These are phyloP conservation scores for Zychaea mexicana DNA, from an alignment of 371 early-diverging fungal genomes.

Conservation along the genomic window DNA sequence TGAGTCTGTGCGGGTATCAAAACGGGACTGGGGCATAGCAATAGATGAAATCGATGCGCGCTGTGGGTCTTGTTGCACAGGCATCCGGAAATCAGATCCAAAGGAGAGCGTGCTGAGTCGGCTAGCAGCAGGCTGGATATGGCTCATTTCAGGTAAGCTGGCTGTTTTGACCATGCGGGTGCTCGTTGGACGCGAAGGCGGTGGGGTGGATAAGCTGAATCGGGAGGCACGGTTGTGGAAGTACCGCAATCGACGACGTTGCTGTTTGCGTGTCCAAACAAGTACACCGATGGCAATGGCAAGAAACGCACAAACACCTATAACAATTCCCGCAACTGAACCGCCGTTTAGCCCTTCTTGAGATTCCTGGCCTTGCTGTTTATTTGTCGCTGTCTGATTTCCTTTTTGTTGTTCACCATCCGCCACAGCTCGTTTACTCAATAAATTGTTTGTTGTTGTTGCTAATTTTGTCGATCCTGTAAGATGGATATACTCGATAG, in stretches of 20 bases:
- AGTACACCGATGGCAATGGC: conserved; percentile 30
- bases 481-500: neutral
- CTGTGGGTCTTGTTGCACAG: neutral
- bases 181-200: conserved; percentile 11
- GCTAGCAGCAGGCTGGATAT: neutral
- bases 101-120: conserved; percentile 21
- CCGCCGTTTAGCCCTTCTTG: conserved; percentile 29
- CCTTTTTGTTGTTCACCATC: neutral
- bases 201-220: conserved; percentile 30
- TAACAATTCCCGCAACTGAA: conserved; percentile 38
- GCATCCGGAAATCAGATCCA: conserved; percentile 24
- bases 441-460: conserved; percentile 4
- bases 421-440: neutral
- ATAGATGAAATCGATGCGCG: conserved; percentile 4
- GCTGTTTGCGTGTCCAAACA: conserved; percentile 18
- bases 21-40: neutral
- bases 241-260: conserved; percentile 4
- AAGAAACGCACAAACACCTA: conserved; percentile 29
- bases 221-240: conserved; percentile 20
- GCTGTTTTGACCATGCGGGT: conserved; percentile 2
- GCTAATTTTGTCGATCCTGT: neutral
- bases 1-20: conserved; percentile 7
- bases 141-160: conserved; percentile 3
- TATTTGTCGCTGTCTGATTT: neutral
- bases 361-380: neutral